These are phyloP conservation scores for Batkoa obscura DNA, from an alignment of 371 early-diverging fungal genomes.

Conservation along the genomic window DNA sequence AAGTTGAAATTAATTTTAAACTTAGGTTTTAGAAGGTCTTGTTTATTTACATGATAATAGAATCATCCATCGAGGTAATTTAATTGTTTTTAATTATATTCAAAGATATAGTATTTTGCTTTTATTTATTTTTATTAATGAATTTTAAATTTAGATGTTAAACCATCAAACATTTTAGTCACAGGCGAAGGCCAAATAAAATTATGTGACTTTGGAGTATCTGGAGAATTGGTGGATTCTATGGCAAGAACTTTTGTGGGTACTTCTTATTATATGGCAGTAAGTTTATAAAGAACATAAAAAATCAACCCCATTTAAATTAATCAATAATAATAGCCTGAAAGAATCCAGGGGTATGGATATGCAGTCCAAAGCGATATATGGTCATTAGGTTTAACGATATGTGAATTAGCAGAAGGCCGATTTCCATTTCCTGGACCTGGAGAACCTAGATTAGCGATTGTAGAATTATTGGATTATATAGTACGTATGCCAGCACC, in stretches of 20 bases:
- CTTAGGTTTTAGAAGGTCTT: constrained; percentile 45
- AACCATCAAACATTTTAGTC: constrained; percentile 78
- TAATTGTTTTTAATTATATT: neutral
- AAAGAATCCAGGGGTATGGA: constrained; percentile 79
- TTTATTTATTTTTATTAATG: neutral
- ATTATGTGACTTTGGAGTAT: constrained; percentile 89
- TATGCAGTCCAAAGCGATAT: constrained; percentile 86
- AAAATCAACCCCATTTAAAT: neutral
- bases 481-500: constrained; percentile 82
- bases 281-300: constrained; percentile 11
- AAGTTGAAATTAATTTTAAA: neutral
- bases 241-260: constrained; percentile 89
- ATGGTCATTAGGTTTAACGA: constrained; percentile 85
- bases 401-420: constrained; percentile 82
- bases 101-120: neutral
- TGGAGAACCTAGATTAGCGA: constrained; percentile 39
- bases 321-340: constrained; percentile 38
- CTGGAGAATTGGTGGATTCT: constrained; percentile 72
- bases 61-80: constrained; percentile 67
- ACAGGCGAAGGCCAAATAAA: constrained; percentile 75
- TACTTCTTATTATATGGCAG: constrained; percentile 89
- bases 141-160: constrained; percentile 35
- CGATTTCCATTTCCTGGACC: constrained; percentile 70
- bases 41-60: constrained; percentile 52
- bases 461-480: constrained; percentile 79